A percentile compares a stretch with the other conserved stretches of the same genome.
phyloP scores from a whole-genome alignment of 2,329 filamentous ascomycete genomes.

The Ceratocystis variospora region DNA sequence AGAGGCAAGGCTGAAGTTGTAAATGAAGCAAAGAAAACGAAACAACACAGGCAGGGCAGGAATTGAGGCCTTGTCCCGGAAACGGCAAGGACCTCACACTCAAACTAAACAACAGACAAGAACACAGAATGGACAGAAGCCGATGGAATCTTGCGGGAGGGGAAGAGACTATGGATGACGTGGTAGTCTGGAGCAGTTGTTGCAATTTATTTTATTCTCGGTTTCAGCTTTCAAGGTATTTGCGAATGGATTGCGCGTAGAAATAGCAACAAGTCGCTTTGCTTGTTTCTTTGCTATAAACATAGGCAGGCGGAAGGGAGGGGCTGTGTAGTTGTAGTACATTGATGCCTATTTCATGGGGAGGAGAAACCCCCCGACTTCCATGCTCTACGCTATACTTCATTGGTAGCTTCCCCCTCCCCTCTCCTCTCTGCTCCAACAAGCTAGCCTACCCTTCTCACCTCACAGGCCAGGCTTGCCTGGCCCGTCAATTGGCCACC shows the following conservation, averaged over 20 bases:
- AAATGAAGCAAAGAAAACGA: slow-evolving; percentile 2
- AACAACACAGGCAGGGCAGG: background rate
- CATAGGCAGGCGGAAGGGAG: background rate
- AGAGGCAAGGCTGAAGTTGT: slow-evolving; percentile 10
- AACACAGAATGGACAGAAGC: background rate
- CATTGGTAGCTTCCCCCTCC: background rate
- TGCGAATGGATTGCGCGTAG: background rate
- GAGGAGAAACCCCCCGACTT: background rate
- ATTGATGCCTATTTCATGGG: background rate
- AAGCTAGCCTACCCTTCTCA: background rate
- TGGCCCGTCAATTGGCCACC: background rate
- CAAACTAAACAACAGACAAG: background rate
- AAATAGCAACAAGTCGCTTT: background rate
- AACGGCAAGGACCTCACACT: background rate
- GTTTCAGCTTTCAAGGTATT: too few species aligned
- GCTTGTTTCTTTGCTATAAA: background rate
- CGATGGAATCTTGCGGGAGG: background rate
- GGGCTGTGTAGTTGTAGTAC: background rate
- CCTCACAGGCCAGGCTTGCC: background rate
- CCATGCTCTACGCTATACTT: background rate
- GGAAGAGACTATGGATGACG: background rate
- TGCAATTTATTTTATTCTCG: background rate
- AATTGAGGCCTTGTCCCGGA: slow-evolving; percentile 7
- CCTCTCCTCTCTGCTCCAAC: background rate
- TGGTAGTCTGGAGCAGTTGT: background rate